Base-by-base conservation (phyloP, 345 rosid genomes). In the Boechera divaricarpa region DNA sequence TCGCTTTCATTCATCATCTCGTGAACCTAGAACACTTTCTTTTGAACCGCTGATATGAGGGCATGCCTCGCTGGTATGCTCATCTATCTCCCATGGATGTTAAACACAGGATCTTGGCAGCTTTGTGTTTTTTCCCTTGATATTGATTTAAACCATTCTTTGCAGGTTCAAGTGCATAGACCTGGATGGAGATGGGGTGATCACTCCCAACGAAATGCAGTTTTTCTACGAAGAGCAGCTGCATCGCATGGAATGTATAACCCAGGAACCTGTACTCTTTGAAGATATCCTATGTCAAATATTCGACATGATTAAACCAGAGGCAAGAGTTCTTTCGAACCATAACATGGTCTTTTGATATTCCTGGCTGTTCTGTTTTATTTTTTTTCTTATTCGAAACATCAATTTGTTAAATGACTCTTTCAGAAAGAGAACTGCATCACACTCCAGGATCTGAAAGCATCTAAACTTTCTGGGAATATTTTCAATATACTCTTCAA, bases 121-220 rank as follows among this genome's bases (percentile, higher is more conserved):
- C 42, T 39, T 8, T 47, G 12, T 59, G 13, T 35, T 62, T 35
- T 29, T 4, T 1, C 57, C 16, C 26, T 51, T 31, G 74, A 15
- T 68, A 45, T 26, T 69, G 70, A 53, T 63, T 45, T 10, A 44
- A n/a, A 44, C 21, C 55, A 47, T 63, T 33, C 24, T 57, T 68
- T 60, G 67, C 78, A 93, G 97, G 98, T 93, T 93, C 86, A 93
- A 85, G 73, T 93, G 92, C 80, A 82, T 93, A 78, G 98, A 93
- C 84, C 86, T 93, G 83, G 96, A 77, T 82, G 97, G 88, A 73
- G 89, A 93, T 81, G 98, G 94, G 76, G 72, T 88, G 72, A 77
- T 93, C 72, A 88, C 89, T 16, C 82, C 87, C n/a, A 90, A 88
- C 78, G 98, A 93, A 83, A 75, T 93, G 88, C 92, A 87, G 63